Percentiles rank a stretch among this genome's conserved stretches.
These are phyloP conservation scores for Neofusicoccum parvum DNA, from an alignment of 2,329 filamentous ascomycete species.

Conservation along the genomic window DNA sequence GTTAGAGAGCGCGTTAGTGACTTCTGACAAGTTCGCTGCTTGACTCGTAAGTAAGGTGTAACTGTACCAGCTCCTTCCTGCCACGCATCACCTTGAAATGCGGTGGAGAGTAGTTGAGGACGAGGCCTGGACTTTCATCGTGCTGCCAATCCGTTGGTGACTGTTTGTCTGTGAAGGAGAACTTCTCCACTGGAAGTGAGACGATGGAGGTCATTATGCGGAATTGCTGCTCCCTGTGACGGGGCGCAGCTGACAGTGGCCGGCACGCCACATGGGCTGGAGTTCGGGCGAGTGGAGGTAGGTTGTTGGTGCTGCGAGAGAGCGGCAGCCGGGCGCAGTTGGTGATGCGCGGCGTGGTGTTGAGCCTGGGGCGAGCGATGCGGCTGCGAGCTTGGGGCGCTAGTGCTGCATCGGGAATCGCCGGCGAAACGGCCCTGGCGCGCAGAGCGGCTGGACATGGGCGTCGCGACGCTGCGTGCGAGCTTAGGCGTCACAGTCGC, in stretches of 20 bases:
- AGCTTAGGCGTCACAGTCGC: constrained; percentile 19
- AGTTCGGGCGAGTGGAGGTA: constrained; percentile 14
- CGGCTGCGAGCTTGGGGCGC: constrained; percentile 24
- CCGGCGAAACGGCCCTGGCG: constrained; percentile 21
- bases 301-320: not conserved
- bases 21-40: not conserved
- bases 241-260: not conserved
- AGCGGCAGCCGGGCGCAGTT: constrained; percentile 29
- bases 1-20: not conserved
- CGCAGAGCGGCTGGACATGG: constrained; percentile 8
- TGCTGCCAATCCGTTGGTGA: constrained; percentile 23
- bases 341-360: constrained; percentile 25
- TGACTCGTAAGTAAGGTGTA: not conserved
- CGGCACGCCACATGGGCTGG: not conserved
- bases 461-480: constrained; percentile 11
- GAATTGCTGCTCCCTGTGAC: not conserved
- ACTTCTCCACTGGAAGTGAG: constrained; percentile 22
- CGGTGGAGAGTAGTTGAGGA: constrained; percentile 33
- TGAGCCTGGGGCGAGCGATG: not conserved
- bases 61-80: constrained; percentile 23
- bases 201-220: not conserved
- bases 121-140: not conserved
- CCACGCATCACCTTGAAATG: constrained; percentile 21
- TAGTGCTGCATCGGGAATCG: constrained; percentile 43
- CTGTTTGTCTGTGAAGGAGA: constrained; percentile 31